Evolutionary conservation across 805 yeast genomes (phyloP).

Genomic region (Debaryomyces castellii): DNA sequence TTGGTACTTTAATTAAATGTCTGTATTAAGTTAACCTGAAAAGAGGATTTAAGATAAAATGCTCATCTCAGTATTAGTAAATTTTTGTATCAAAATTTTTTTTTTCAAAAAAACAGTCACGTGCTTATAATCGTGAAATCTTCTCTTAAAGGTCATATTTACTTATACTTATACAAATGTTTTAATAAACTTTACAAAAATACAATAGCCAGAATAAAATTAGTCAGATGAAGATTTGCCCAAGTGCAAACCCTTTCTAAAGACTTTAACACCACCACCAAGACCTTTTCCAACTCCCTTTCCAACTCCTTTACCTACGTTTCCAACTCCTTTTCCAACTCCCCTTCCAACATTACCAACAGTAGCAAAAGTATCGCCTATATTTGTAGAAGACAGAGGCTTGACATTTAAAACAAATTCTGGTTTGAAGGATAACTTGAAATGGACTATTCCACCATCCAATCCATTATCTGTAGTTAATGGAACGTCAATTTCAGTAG

Average conservation of each 20-base stretch:
- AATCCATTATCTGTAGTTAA: constrained; percentile 49
- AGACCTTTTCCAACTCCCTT: constrained; percentile 36
- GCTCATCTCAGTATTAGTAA: constrained; percentile 5
- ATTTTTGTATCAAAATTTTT: constrained; percentile 1
- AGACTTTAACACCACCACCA: constrained; percentile 34
- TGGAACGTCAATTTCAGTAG: constrained; percentile 53
- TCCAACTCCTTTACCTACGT: constrained; percentile 22
- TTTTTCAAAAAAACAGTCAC: constrained; percentile 2
- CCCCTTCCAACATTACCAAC: constrained; percentile 44
- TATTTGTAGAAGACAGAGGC: constrained; percentile 29
- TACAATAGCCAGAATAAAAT: neutral
- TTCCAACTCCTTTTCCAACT: constrained; percentile 38
- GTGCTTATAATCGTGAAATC: constrained; percentile 1
- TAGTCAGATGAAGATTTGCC: constrained; percentile 20
- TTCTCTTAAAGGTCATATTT: neutral
- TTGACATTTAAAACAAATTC: constrained; percentile 57
- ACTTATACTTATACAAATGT: too few relatives aligned
- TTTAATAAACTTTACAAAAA: constrained; percentile 1
- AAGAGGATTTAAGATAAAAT: neutral
- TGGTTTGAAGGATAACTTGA: constrained; percentile 67
- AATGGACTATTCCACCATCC: constrained; percentile 63
- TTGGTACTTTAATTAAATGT: constrained; percentile 4
- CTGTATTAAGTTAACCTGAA: neutral
- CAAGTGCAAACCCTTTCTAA: constrained; percentile 37
- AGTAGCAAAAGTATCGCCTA: constrained; percentile 46